Percentiles rank a stretch among this genome's conserved stretches.
These are phyloP conservation scores for Salinomyces thailandicus DNA, from an alignment of 2,329 filamentous ascomycete species.

Conservation along the genomic window DNA sequence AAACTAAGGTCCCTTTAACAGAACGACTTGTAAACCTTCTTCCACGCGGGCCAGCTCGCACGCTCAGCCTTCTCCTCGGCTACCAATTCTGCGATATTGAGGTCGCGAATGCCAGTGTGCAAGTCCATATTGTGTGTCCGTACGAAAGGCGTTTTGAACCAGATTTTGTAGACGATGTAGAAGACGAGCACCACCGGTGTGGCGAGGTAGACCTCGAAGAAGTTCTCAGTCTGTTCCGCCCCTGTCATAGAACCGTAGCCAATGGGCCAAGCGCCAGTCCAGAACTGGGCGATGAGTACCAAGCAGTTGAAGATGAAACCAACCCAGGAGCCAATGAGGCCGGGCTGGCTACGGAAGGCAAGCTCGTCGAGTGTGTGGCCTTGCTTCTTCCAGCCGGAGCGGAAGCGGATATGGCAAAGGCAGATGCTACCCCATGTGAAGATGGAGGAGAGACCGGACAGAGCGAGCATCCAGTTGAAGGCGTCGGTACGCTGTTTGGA, in stretches of 20 bases:
- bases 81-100: conserved; percentile 69
- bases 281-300: conserved; percentile 65
- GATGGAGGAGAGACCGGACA: conserved; percentile 62
- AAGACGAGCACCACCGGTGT: conserved; percentile 26
- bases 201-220: conserved; percentile 27
- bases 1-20: too few species aligned
- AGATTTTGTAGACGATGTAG: conserved; percentile 60
- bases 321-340: conserved; percentile 68
- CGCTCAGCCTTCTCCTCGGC: conserved; percentile 70
- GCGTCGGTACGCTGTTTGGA: conserved; percentile 35
- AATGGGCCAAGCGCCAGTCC: conserved; percentile 72
- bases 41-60: conserved; percentile 41
- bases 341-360: conserved; percentile 70
- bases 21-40: conserved; percentile 39
- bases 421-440: conserved; percentile 67
- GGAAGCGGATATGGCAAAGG: conserved; percentile 55
- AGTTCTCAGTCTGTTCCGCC: conserved; percentile 12
- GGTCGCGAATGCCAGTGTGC: conserved; percentile 71
- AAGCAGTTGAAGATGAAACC: conserved; percentile 66
- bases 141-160: conserved; percentile 58
- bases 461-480: conserved; percentile 57
- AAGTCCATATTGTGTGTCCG: conserved; percentile 69
- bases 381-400: conserved; percentile 49
- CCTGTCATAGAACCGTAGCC: conserved; percentile 30
- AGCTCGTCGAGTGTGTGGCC: conserved; percentile 62